These are phyloP conservation scores for Dryadomyces quercus-mongolicae DNA, from an alignment of 2,329 filamentous ascomycete species.

Conservation along the genomic window DNA sequence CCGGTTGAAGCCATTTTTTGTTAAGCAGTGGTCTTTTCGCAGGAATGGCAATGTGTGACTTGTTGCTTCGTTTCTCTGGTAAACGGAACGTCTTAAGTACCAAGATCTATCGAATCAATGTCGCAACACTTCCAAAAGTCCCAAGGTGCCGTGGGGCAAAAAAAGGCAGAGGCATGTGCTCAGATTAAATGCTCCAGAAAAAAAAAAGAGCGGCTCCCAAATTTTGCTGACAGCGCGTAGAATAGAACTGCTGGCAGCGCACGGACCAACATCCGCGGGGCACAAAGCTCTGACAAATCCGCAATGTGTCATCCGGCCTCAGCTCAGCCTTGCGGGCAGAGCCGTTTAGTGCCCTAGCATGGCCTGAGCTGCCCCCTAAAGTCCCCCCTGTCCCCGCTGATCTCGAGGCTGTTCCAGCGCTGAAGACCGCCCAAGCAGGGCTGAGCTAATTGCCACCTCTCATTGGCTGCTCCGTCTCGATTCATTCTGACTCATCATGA, in stretches of 20 bases:
- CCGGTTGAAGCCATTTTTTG: slow-evolving; percentile 6
- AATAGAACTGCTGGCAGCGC: not conserved
- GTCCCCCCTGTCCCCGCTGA: no score
- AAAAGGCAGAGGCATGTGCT: not conserved
- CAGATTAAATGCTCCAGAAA: not conserved
- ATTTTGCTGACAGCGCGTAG: no score
- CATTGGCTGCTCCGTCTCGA: not conserved
- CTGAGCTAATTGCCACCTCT: not conserved
- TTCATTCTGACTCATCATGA: not conserved
- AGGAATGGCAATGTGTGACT: no score
- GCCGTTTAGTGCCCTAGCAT: not conserved
- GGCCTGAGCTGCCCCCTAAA: no score
- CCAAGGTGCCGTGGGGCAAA: not conserved
- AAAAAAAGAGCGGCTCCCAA: not conserved
- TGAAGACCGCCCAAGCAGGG: no score
- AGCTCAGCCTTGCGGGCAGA: not conserved
- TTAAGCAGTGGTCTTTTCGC: not conserved
- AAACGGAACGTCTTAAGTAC: not conserved
- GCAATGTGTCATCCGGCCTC: not conserved
- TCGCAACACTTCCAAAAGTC: no score
- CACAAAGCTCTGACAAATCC: not conserved
- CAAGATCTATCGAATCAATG: no score
- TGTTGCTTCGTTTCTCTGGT: not conserved
- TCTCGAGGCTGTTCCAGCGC: no score
- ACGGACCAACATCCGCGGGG: not conserved